Base-by-base conservation (phyloP, 805 yeast genomes). In the Lipomyces yamanashiensis region DNA sequence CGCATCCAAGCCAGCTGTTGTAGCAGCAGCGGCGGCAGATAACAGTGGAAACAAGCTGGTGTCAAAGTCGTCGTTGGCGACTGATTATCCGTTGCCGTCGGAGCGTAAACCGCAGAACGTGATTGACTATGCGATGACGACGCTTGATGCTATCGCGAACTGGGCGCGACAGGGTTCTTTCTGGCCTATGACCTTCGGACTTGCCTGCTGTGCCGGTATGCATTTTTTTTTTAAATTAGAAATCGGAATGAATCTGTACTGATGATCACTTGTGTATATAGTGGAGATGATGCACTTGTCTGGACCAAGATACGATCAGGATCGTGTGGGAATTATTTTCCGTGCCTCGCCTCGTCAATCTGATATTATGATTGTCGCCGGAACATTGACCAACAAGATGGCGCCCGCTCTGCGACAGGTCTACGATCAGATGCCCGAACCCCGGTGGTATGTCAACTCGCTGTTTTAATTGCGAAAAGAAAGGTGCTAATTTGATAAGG, bases 281-380 rank as follows among this genome's bases (percentile, higher is more conserved):
- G 96, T 90, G 48, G 96, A 90, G 78, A 90, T 90, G 96, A 90
- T 90, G 96, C 96, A 90, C 75, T 89, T 88, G 44, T 90, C 96
- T 33, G 86, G 96, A 63, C 96, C 96, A 66, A 82, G 96, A 74
- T 90, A 90, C 77, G 96, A 90, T 78, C 96, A 90, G 79, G 96
- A 90, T 80, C 85, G 96, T 76, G 81, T 90, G 75, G 96, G 96
- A 72, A 90, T 90, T 73, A 90, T 90, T 83, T 90, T 90, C 85
- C 87, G 96, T 81, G 96, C 95, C 39, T 88, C 96, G 44, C 96
- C 96, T 59, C 88, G 96, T 79, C 96, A 90, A 77, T 86, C 95
- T 5, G 96, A 90, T 82, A 87, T 90, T 69, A 89, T 90, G 89
- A 90, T 90, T 78, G 95, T 90, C 62, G 96, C 96, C 1, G 96